Conservation (phyloP, 306 rosid genomes). For the Malus sylvestris region DNA sequence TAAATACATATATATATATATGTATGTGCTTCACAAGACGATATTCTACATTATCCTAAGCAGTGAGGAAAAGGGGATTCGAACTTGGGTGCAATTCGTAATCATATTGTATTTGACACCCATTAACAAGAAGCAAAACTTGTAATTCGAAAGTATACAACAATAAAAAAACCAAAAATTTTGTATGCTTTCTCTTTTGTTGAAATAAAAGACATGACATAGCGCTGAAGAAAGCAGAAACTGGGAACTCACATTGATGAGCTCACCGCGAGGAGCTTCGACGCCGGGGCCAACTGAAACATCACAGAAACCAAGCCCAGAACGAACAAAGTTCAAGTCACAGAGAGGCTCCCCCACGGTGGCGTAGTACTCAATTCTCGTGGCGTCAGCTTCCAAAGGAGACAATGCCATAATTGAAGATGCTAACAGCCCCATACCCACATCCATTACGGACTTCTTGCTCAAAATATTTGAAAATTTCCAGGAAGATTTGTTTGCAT, state of each 20-base stretch:
- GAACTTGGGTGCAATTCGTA: too few species aligned
- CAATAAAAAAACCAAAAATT: background rate
- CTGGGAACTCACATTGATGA: constrained; percentile 56
- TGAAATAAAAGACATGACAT: background rate
- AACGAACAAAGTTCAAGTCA: constrained; percentile 55
- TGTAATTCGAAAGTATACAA: background rate
- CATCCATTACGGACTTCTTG: constrained; percentile 27
- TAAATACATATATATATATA: background rate
- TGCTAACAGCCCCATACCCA: constrained; percentile 60
- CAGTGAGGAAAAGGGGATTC: too few species aligned
- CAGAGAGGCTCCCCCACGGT: constrained; percentile 79
- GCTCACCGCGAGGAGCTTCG: constrained; percentile 75
- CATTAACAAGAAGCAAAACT: background rate
- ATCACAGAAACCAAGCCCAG: constrained; percentile 90
- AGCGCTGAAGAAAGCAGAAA: background rate
- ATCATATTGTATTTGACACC: background rate
- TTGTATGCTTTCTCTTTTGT: background rate
- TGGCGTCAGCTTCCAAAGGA: constrained; percentile 71
- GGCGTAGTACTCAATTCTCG: constrained; percentile 86
- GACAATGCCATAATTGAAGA: constrained; percentile 56
- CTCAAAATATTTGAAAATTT: constrained; percentile 5
- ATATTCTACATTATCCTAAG: too few species aligned
- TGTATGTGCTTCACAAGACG: too few species aligned
- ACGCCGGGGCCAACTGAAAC: constrained; percentile 49
- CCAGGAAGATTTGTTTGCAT: constrained; percentile 9